These are phyloP conservation scores for Bruguiera sexangula DNA, from an alignment of 345 rosid species.

Conservation along the genomic window DNA sequence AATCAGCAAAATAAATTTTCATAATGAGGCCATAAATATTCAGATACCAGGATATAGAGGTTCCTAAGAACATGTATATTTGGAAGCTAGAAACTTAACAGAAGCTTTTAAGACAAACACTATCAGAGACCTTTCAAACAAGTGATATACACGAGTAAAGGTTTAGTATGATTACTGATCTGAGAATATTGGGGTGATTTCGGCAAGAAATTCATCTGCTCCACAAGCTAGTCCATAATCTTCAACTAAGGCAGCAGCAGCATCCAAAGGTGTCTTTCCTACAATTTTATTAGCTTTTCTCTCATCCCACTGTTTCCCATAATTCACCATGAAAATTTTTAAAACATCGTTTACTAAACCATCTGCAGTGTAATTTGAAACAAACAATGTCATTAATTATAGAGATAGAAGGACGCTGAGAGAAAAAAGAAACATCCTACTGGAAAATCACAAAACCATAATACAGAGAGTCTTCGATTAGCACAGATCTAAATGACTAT, in stretches of 20 bases:
- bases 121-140: too few species aligned
- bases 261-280: constrained; percentile 75
- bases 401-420: not conserved
- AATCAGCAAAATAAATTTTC: too few species aligned
- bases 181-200: constrained; percentile 56
- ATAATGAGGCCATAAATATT: too few species aligned
- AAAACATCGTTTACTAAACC: constrained; percentile 58
- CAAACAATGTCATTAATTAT: not conserved
- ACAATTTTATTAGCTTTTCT: constrained; percentile 59
- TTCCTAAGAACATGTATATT: too few species aligned
- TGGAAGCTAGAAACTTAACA: too few species aligned
- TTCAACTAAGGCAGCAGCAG: constrained; percentile 70
- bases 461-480: too few species aligned
- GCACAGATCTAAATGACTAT: too few species aligned
- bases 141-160: too few species aligned
- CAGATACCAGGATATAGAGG: too few species aligned
- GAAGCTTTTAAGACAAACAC: too few species aligned
- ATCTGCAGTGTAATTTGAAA: constrained; percentile 38
- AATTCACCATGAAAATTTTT: constrained; percentile 54
- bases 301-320: constrained; percentile 94
- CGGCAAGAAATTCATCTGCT: constrained; percentile 57
- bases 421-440: too few species aligned
- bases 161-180: constrained; percentile 41
- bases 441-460: too few species aligned
- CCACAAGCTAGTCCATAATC: constrained; percentile 80